Evolutionary conservation across 2,329 filamentous ascomycete genomes (phyloP).

Genomic region (Neophaeococcomyces mojaviensis): DNA sequence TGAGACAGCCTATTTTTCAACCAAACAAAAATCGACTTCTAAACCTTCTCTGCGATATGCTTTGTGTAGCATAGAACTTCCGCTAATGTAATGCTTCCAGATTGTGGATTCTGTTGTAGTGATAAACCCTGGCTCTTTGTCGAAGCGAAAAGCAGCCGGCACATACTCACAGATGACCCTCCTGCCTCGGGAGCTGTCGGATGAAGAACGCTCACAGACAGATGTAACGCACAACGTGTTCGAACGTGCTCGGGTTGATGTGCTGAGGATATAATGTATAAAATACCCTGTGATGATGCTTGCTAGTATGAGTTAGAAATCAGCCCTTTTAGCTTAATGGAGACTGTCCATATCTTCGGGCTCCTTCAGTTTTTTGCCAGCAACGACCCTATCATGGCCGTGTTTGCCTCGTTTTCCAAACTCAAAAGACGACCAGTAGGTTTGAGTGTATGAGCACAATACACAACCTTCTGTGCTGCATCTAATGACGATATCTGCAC

Average conservation of each 20-base stretch:
- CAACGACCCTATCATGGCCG: no score
- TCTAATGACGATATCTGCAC: no score
- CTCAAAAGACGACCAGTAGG: no score
- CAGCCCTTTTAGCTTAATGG: no score
- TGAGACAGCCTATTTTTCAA: no score
- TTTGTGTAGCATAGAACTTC: slow-evolving; percentile 4
- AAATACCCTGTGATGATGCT: no score
- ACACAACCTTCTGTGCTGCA: no score
- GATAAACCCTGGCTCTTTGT: slow-evolving; percentile 82
- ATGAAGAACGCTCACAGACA: slow-evolving; percentile 50
- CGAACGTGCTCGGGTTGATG: slow-evolving; percentile 77
- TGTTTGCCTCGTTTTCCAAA: no score
- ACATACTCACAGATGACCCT: slow-evolving; percentile 78
- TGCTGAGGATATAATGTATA: slow-evolving; percentile 60
- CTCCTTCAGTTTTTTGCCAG: no score
- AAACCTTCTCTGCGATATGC: background rate
- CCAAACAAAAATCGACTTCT: background rate
- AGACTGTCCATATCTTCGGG: no score
- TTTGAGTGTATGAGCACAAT: no score
- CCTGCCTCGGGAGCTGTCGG: slow-evolving; percentile 54
- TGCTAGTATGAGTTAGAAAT: no score
- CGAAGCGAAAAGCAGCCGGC: slow-evolving; percentile 74
- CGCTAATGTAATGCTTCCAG: slow-evolving; percentile 39
- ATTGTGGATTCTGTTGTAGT: slow-evolving; percentile 84
- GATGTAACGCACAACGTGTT: slow-evolving; percentile 69